phyloP scores from a whole-genome alignment of 2,329 filamentous ascomycete species.

The Trichoderma pleuroti region DNA sequence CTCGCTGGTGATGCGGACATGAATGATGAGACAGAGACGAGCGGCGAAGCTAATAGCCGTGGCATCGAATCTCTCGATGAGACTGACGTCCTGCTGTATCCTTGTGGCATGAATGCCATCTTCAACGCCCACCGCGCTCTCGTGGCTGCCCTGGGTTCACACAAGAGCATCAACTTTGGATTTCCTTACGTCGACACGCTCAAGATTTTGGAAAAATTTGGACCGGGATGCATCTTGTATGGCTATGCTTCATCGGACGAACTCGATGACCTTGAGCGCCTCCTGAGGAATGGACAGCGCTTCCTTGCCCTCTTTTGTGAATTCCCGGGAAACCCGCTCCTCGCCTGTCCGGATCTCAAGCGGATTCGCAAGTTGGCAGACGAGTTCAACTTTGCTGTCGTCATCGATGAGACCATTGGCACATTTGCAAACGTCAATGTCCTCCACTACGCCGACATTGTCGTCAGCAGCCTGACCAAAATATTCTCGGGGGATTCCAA shows the following conservation, averaged over 20 bases:
- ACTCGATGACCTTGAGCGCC: slow-evolving; percentile 75
- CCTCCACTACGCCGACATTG: slow-evolving; percentile 80
- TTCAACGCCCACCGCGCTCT: slow-evolving; percentile 81
- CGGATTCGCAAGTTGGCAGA: slow-evolving; percentile 80
- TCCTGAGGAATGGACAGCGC: slow-evolving; percentile 67
- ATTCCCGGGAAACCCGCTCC: slow-evolving; percentile 87
- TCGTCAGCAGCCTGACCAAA: slow-evolving; percentile 93
- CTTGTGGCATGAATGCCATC: slow-evolving; percentile 92
- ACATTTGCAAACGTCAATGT: slow-evolving; percentile 97
- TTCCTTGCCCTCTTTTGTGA: slow-evolving; percentile 88
- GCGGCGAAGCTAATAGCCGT: slow-evolving; percentile 43
- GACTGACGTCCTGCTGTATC: slow-evolving; percentile 84
- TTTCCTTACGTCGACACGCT: slow-evolving; percentile 97
- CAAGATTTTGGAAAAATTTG: slow-evolving; percentile 93
- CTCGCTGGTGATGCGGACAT: slow-evolving; percentile 67
- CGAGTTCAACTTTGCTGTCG: slow-evolving; percentile 80
- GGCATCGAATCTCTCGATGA: slow-evolving; percentile 67
- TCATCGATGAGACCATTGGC: slow-evolving; percentile 94
- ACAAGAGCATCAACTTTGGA: slow-evolving; percentile 86
- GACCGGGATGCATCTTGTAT: slow-evolving; percentile 84
- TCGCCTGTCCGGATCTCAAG: slow-evolving; percentile 77
- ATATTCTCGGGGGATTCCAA: slow-evolving; percentile 97
- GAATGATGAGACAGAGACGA: slow-evolving; percentile 21
- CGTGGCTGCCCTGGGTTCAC: slow-evolving; percentile 57
- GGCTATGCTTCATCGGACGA: slow-evolving; percentile 74